Conservation (phyloP, 1,284 basidiomycete species). For the Volvariella surrecta region DNA sequence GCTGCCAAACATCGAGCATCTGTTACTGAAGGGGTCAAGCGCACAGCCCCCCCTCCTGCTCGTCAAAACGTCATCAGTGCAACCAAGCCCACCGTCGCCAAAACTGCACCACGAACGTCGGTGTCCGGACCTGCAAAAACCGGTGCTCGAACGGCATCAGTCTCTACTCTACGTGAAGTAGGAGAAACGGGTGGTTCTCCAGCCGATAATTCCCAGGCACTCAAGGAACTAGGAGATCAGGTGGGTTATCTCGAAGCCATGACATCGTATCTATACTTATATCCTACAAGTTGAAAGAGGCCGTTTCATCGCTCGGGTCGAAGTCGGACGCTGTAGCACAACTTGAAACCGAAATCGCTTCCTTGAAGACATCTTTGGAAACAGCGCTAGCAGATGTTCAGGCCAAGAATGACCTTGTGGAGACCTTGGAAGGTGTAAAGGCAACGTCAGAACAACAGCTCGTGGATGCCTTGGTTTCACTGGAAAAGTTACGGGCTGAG, state of each 20-base stretch:
- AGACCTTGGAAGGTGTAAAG: constrained; percentile 43
- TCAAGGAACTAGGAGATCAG: constrained; percentile 54
- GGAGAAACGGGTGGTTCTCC: constrained; percentile 43
- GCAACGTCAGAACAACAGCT: constrained; percentile 28
- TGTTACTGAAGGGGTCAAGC: constrained; percentile 42
- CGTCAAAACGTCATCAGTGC: constrained; percentile 24
- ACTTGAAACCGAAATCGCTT: constrained; percentile 43
- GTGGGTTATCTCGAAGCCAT: constrained; percentile 23
- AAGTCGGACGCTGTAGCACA: constrained; percentile 40
- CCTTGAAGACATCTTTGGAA: constrained; percentile 43
- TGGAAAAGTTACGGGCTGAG: constrained; percentile 33
- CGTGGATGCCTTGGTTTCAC: constrained; percentile 28
- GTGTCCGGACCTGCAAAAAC: constrained; percentile 21
- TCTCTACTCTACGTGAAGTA: constrained; percentile 63
- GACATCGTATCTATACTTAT: constrained; percentile 9
- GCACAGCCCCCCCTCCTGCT: constrained; percentile 22
- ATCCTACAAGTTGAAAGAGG: constrained; percentile 45
- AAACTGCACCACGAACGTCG: constrained; percentile 20
- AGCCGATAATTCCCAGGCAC: constrained; percentile 25
- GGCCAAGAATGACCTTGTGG: constrained; percentile 32
- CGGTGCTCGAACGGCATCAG: constrained; percentile 43
- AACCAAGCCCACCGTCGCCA: constrained; percentile 20
- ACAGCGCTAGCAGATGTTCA: constrained; percentile 37
- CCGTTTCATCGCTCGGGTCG: constrained; percentile 38
- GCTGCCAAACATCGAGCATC: constrained; percentile 41